Base-by-base conservation (phyloP, 441 rosid genomes). In the Pelargonium australe region DNA sequence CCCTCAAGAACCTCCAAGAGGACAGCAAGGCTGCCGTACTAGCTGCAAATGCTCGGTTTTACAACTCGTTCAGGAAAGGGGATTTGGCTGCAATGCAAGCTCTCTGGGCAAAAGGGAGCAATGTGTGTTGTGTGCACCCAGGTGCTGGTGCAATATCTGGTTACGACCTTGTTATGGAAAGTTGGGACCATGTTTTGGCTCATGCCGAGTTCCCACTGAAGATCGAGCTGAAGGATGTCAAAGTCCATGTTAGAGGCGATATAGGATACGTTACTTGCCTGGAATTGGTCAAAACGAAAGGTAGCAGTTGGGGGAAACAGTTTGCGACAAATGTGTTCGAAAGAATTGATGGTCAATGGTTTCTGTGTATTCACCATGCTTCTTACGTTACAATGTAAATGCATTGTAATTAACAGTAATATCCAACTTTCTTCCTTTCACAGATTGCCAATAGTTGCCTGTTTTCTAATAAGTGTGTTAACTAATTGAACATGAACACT, bases 111-210 rank as follows among this genome's bases (percentile, higher is more conserved):
- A 86, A 81, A 75, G 82, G 85, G 0, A 88, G 83, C 62, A 74
- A 85, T 31, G 86, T 81, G 0, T 91, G 96, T 62, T 88, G 92
- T 40, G 92, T 89, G 66, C 96, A 91, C 72, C 98, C 98, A 1
- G 91, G 92, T 13, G 89, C 89, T 0, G 84, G 87, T 75, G 97
- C 92, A 43, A 84, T 94, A 72, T 77, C 80, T 0, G 93, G 97
- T 23, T 87, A 93, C 44, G 93, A 89, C 43, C 76, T 77, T 13
- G 90, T 87, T 40, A 83, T 88, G 82, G 97, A 91, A 65, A 93
- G 98, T 80, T 91, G 97, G 97, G 96, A 89, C 64, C 73, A 85
- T 77, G 95, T 94, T 37, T 86, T 92, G 98, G 83, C 83, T 88
- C 83, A 91, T 80, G 91, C 88, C 44, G 92, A 91, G 64, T 91